phyloP scores from a whole-genome alignment of 768 basidiomycete species.

The Rubroboletus satanas region DNA sequence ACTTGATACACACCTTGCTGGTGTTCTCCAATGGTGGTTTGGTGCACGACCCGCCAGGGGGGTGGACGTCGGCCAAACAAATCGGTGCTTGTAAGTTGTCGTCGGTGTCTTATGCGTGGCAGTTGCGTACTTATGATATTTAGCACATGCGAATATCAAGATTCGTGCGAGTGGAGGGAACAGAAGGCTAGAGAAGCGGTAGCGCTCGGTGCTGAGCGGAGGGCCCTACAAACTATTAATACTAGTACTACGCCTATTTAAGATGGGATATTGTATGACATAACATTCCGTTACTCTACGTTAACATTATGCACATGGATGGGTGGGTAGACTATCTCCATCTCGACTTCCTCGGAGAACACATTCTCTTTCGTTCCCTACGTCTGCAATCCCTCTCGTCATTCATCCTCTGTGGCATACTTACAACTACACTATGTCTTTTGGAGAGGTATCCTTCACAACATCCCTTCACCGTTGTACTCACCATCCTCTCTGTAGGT shows the following conservation, averaged over 20 bases:
- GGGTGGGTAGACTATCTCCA: constrained; percentile 49
- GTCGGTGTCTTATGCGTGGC: not conserved
- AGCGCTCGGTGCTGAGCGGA: not conserved
- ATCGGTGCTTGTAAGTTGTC: constrained; percentile 62
- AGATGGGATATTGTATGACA: constrained; percentile 1
- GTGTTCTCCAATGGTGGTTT: constrained; percentile 71
- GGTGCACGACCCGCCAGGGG: constrained; percentile 67
- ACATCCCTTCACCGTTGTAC: not conserved
- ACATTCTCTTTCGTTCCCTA: constrained; percentile 39
- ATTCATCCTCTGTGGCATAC: constrained; percentile 44
- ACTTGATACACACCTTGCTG: constrained; percentile 51
- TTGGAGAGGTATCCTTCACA: constrained; percentile 48
- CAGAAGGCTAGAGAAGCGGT: constrained; percentile 41
- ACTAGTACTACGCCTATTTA: not conserved
- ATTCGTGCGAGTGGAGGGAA: constrained; percentile 78
- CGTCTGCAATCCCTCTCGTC: constrained; percentile 46
- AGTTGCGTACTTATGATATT: not conserved
- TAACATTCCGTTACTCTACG: constrained; percentile 1
- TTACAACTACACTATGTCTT: constrained; percentile 48
- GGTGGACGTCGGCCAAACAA: constrained; percentile 54
- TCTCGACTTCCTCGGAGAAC: constrained; percentile 41
- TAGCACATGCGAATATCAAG: constrained; percentile 70
- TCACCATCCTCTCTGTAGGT: constrained; percentile 31
- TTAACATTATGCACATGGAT: constrained; percentile 29
- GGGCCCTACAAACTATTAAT: too few relatives aligned